phyloP scores from a whole-genome alignment of 2,329 filamentous ascomycete genomes.

The Claviceps cyperi region DNA sequence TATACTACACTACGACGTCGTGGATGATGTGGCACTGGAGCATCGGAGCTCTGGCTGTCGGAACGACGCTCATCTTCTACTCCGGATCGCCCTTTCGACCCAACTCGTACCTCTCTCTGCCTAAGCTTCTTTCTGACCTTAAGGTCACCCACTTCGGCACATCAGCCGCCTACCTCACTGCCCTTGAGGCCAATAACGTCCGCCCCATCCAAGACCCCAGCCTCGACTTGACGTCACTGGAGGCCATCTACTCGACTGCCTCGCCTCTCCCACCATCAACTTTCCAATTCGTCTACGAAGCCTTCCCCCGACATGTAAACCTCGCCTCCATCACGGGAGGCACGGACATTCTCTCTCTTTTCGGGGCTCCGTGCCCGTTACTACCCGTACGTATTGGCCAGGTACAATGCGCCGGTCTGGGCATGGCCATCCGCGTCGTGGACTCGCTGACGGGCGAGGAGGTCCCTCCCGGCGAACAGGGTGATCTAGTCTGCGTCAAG shows the following conservation, averaged over 20 bases:
- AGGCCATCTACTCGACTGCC: constrained; percentile 87
- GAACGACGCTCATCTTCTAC: constrained; percentile 74
- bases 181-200: constrained; percentile 67
- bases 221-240: constrained; percentile 48
- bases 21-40: constrained; percentile 99
- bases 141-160: constrained; percentile 88
- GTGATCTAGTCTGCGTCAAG: constrained; percentile 74
- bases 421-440: constrained; percentile 58
- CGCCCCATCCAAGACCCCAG: constrained; percentile 37
- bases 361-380: constrained; percentile 69
- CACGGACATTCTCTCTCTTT: constrained; percentile 92
- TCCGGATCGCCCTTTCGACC: constrained; percentile 83
- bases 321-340: constrained; percentile 89
- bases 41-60: constrained; percentile 69
- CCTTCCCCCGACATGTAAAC: constrained; percentile 69
- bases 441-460: constrained; percentile 42
- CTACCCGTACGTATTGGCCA: constrained; percentile 59
- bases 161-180: constrained; percentile 80
- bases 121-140: constrained; percentile 65
- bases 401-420: constrained; percentile 64
- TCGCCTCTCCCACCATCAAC: constrained; percentile 87
- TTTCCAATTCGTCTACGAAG: constrained; percentile 75
- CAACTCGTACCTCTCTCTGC: constrained; percentile 66
- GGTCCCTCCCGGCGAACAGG: constrained; percentile 50
- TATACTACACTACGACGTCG: constrained; percentile 89